Base-by-base conservation (phyloP, 257 asterid species). In the Salvia rosmarinus region DNA sequence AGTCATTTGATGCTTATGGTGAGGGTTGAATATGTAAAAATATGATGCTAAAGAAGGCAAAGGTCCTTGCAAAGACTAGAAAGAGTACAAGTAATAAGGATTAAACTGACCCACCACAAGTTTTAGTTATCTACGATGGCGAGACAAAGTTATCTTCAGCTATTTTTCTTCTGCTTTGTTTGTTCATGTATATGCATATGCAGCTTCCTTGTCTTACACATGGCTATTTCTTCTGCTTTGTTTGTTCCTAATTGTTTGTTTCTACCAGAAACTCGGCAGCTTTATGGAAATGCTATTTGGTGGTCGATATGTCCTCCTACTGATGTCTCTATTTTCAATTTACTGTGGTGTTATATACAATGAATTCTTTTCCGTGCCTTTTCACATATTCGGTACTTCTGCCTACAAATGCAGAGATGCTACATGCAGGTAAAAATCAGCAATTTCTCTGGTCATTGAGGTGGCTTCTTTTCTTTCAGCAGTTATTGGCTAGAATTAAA, bases 201-300 rank as follows among this genome's bases (percentile, higher is more conserved):
- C 50, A 50, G 68, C 58, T 30, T 56, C 30, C 63, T 62, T 43
- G 5, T 57, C 60, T 54, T n/a, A 64, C 64, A 64, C 47, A 46
- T 34, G 50, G 10, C 63, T 80, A 23, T 52, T 75, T 32, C 28
- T 44, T 44, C 16, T 50, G 30, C 25, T 43, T 67, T 43, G 35
- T 50, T 68, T 74, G 54, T 72, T 30, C 62, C 55, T 35, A 17
- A 42, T 35, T 55, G 64, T 72, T 79, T 77, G 46, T 77, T 80
- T 75, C 43, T 72, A 52, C 68, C 96, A 92, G 96, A 92, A 90
- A 88, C 89, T 92, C 58, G 96, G 96, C 64, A 90, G 96, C 86
- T 85, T 92, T 84, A 92, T 92, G 98, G 98, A 92, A 90, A 92
- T 92, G 98, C 86, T 88, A 47, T 90, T 88, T 74, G 98, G 96